Evolutionary conservation across 208 protist species (phyloP).

Genomic region (Phytomonas sp.): DNA sequence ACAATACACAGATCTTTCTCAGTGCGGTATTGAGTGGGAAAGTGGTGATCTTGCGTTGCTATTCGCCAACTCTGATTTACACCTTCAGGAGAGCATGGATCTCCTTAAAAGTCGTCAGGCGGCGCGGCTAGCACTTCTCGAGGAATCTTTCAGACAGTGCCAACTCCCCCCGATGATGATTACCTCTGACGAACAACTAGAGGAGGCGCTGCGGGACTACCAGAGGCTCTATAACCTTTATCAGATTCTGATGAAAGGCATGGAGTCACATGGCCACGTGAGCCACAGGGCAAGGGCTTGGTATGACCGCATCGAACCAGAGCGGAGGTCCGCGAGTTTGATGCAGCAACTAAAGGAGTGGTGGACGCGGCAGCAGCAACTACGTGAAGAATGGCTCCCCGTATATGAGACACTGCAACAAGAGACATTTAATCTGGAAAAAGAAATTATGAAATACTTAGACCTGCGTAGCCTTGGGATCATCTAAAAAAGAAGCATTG

Average conservation of each 20-base stretch:
- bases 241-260: not conserved
- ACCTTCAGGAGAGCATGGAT: not conserved
- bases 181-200: not conserved
- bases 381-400: not conserved
- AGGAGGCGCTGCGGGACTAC: not conserved
- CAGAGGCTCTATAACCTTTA: not conserved
- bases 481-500: not conserved
- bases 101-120: not conserved
- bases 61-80: not conserved
- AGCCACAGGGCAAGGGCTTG: not conserved
- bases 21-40: slow-evolving; percentile 2
- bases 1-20: not conserved
- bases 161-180: slow-evolving; percentile 1
- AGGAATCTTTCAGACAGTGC: not conserved
- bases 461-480: not conserved
- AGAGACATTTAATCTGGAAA: not conserved
- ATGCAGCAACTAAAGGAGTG: slow-evolving; percentile 4
- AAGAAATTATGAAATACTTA: slow-evolving; percentile 1
- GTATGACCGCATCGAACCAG: not conserved
- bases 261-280: not conserved
- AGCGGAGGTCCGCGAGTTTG: not conserved
- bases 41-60: not conserved
- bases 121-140: not conserved
- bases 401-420: not conserved
- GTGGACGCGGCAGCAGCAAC: not conserved